Evolutionary conservation across 2,329 filamentous ascomycete genomes (phyloP).

Genomic region (Huntiella bhutanensis): DNA sequence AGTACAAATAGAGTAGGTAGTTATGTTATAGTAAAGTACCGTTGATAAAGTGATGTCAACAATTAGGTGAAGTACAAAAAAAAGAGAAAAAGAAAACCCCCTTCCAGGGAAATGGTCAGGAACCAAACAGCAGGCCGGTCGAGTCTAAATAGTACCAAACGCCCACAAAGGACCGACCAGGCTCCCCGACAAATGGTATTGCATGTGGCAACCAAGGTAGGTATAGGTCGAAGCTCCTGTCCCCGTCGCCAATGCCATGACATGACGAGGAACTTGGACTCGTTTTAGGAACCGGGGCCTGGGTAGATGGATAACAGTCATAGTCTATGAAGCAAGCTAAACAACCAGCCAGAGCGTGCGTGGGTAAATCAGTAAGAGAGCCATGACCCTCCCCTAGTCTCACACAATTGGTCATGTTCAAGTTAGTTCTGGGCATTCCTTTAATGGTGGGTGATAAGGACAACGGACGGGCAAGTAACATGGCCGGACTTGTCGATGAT

Average conservation of each 20-base stretch:
- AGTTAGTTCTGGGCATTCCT: no score
- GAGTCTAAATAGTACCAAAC: background rate
- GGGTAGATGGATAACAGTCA: background rate
- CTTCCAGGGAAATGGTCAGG: background rate
- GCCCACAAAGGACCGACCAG: no score
- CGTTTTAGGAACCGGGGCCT: background rate
- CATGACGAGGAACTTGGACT: slow-evolving; percentile 1
- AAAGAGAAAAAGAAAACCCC: slow-evolving; percentile 4
- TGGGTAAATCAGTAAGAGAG: no score
- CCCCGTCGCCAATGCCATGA: background rate
- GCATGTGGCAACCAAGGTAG: background rate
- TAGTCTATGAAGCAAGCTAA: no score
- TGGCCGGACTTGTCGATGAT: no score
- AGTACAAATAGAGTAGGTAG: background rate
- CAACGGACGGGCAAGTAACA: no score
- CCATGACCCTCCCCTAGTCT: no score
- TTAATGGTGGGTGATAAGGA: no score
- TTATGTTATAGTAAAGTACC: background rate
- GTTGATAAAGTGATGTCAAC: no score
- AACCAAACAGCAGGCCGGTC: background rate
- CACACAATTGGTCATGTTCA: no score
- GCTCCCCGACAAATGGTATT: no score
- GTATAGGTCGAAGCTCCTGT: background rate
- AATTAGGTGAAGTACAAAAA: background rate
- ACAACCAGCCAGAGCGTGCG: no score